Evolutionary conservation across 2,329 filamentous ascomycete genomes (phyloP).

Genomic region (Aaosphaeria arxii): DNA sequence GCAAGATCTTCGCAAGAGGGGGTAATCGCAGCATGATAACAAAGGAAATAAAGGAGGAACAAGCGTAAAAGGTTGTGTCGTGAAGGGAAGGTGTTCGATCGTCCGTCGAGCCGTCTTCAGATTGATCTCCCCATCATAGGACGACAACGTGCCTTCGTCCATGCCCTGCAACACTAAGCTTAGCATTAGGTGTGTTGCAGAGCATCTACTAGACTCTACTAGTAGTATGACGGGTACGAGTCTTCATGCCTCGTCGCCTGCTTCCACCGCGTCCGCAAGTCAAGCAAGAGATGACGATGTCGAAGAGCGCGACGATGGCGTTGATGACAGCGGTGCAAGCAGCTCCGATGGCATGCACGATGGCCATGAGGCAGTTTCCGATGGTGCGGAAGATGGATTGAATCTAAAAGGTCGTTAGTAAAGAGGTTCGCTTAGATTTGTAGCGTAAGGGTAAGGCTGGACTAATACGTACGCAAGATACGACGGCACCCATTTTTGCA

Average conservation of each 20-base stretch:
- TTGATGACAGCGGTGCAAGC: conserved; percentile 47
- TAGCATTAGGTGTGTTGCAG: no score
- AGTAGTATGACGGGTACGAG: conserved; percentile 33
- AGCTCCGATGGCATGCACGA: conserved; percentile 46
- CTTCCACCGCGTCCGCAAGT: conserved; percentile 47
- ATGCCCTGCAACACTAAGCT: no score
- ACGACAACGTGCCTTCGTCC: no score
- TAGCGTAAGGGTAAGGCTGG: neutral
- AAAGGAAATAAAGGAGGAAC: no score
- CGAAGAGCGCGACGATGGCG: conserved; percentile 49
- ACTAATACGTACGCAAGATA: conserved; percentile 69
- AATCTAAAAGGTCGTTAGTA: conserved; percentile 33
- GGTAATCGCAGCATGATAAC: neutral
- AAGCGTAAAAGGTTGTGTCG: no score
- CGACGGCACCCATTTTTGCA: conserved; percentile 72
- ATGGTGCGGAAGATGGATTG: conserved; percentile 46
- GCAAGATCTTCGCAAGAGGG: neutral
- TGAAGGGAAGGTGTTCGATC: no score
- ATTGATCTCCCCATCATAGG: no score
- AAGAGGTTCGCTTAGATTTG: neutral
- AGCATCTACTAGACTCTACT: conserved; percentile 34
- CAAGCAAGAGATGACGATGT: conserved; percentile 49
- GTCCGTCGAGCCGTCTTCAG: no score
- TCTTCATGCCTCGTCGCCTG: conserved; percentile 31
- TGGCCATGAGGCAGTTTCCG: conserved; percentile 45